Evolutionary conservation across 2,329 filamentous ascomycete genomes (phyloP).

Genomic region (Blumeriella jaapii): DNA sequence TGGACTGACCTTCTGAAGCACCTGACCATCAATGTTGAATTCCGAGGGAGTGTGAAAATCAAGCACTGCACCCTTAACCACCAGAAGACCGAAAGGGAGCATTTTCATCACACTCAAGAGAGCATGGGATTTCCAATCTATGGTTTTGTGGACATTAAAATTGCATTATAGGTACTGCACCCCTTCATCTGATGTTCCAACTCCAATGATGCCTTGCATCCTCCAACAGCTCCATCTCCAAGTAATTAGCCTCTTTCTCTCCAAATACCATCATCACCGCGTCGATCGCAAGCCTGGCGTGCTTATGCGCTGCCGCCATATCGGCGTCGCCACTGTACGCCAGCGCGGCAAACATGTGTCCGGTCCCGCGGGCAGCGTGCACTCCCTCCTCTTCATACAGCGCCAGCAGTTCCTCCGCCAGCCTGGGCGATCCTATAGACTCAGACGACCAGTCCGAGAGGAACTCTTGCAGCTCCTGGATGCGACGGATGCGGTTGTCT

Average conservation of each 20-base stretch:
- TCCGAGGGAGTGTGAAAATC: no score
- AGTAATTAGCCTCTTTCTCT: constrained; percentile 23
- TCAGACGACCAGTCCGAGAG: constrained; percentile 28
- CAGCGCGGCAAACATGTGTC: constrained; percentile 31
- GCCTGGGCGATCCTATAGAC: constrained; percentile 25
- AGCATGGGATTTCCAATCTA: no score
- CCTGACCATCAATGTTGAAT: no score
- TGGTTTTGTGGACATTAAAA: no score
- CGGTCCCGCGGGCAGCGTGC: constrained; percentile 24
- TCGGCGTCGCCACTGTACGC: constrained; percentile 31
- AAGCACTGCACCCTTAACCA: no score
- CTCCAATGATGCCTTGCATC: constrained; percentile 25
- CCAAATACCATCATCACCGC: constrained; percentile 25
- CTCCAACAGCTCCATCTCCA: constrained; percentile 27
- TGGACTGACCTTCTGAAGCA: no score
- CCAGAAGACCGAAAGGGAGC: no score
- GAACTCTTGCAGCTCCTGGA: constrained; percentile 25
- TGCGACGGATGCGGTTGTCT: constrained; percentile 28
- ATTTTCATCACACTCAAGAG: no score
- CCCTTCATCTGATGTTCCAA: constrained; percentile 16
- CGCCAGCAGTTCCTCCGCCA: constrained; percentile 29
- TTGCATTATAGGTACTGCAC: no score
- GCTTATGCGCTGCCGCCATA: constrained; percentile 24
- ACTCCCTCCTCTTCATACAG: constrained; percentile 29
- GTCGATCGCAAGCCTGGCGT: constrained; percentile 26